A percentile compares a stretch with the other conserved stretches of the same genome.
Evolutionary conservation across 192 early-diverging fungal species (phyloP).

Genomic region (Linnemannia hyalina): DNA sequence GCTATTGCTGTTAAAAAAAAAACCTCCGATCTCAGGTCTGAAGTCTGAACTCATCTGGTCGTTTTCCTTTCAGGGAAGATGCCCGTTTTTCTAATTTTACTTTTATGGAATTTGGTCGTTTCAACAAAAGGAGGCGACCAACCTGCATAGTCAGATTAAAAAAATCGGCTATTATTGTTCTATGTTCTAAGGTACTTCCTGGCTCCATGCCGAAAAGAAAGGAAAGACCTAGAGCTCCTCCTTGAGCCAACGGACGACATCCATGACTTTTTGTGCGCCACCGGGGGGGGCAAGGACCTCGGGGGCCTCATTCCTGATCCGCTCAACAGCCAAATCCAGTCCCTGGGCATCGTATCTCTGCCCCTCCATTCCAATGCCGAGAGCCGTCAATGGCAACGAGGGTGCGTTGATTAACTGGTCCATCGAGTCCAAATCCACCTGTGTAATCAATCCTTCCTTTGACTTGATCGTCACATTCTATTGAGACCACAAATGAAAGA

Average conservation of each 20-base stretch:
- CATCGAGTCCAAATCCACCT: conserved; percentile 20
- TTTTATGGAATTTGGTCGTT: no score
- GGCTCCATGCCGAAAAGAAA: not conserved
- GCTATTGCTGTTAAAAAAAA: no score
- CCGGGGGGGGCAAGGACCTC: conserved; percentile 32
- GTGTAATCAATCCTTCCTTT: conserved; percentile 38
- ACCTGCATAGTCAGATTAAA: no score
- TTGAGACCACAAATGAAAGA: not conserved
- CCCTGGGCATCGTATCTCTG: conserved; percentile 37
- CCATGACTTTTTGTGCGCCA: conserved; percentile 20
- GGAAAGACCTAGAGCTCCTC: conserved; percentile 11
- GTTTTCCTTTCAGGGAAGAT: no score
- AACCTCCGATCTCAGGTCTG: no score
- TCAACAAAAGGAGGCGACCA: no score
- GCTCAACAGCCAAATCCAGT: conserved; percentile 35
- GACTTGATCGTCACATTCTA: conserved; percentile 37
- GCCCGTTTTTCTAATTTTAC: no score
- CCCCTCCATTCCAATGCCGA: conserved; percentile 51
- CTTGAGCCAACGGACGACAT: conserved; percentile 50
- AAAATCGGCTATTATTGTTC: not conserved
- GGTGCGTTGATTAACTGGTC: conserved; percentile 3
- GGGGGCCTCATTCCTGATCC: conserved; percentile 44
- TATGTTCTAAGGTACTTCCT: not conserved
- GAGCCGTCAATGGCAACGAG: conserved; percentile 35
- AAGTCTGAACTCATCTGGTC: no score